Base-by-base conservation (phyloP, 306 rosid species). In the Cicer pinnatifidum region DNA sequence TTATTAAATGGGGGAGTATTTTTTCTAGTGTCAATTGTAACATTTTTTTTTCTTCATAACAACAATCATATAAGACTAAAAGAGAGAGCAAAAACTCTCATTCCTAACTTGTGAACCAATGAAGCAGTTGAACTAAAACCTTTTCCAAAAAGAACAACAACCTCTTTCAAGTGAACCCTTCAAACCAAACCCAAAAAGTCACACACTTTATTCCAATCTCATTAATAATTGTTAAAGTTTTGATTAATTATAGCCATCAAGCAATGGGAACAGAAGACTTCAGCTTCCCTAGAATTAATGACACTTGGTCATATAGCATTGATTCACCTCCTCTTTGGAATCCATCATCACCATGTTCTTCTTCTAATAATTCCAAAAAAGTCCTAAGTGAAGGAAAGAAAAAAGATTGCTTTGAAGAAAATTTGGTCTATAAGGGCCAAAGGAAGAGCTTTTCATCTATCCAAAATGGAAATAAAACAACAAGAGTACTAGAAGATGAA, bases 241-340 rank as follows among this genome's bases (percentile, higher is more conserved):
- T 67, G 5, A 77, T 77, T 59, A 65, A 8, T 28, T 12, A 43
- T 35, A 28, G 35, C 19, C 12, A 6, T 0, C 20, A 59, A 54
- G 11, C 70, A 75, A 85, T 86, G 89, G 85, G 77, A 44, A 48
- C 82, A 74, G 69, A 86, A 54, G 85, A 75, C 9, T 86, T 83
- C 45, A 86, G 69, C 80, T 86, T 86, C 69, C 85, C 87, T 8
- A 70, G 16, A 79, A 81, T 48, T 7, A 37, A 45, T 52, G 76
- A 83, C 37, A 54, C 77, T 35, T 69, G 12, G 33, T 10, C 67
- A 51, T 41, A 20, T 8, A 56, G 28, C 77, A 82, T 80, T 72
- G 85, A 81, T 60, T 83, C 87, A 17, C 89, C 86, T n/a, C 85
- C 83, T 69, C 47, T 80, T 10, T 85, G 89, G 87, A 75, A 60